Conservation (phyloP, 2,329 filamentous ascomycete species). For the Talaromyces sp. region DNA sequence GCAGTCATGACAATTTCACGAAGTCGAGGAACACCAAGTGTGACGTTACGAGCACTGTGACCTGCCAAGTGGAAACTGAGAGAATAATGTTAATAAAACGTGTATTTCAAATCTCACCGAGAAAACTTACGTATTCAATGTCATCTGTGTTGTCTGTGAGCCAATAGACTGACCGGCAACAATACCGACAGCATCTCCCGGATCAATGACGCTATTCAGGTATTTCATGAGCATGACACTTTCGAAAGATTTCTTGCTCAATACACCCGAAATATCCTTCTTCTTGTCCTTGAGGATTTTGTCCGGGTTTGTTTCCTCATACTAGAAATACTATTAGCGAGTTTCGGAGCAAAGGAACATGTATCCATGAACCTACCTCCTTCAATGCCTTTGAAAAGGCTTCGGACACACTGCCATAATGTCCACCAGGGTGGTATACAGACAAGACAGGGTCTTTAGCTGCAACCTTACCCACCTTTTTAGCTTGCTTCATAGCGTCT, state of each 20-base stretch:
- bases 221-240: conserved; percentile 88
- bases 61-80: conserved; percentile 86
- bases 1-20: conserved; percentile 99
- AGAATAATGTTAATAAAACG: not conserved
- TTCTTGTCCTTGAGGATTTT: conserved; percentile 58
- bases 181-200: conserved; percentile 93
- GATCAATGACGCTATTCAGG: conserved; percentile 83
- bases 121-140: conserved; percentile 68
- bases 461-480: conserved; percentile 65
- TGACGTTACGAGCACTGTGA: conserved; percentile 97
- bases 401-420: conserved; percentile 84
- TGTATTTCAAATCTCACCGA: not conserved
- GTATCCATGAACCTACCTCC: conserved; percentile 39
- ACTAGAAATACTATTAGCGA: conserved; percentile 40
- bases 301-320: conserved; percentile 70
- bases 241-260: conserved; percentile 69
- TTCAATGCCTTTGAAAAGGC: conserved; percentile 68
- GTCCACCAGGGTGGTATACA: conserved; percentile 67
- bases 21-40: conserved; percentile 92
- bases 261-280: conserved; percentile 37
- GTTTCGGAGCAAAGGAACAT: not conserved
- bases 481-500: conserved; percentile 68
- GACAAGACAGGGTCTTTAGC: conserved; percentile 71
- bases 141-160: conserved; percentile 98
- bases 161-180: conserved; percentile 95